phyloP scores from a whole-genome alignment of 371 early-diverging fungal species.

The Saksenaea vasiformis region DNA sequence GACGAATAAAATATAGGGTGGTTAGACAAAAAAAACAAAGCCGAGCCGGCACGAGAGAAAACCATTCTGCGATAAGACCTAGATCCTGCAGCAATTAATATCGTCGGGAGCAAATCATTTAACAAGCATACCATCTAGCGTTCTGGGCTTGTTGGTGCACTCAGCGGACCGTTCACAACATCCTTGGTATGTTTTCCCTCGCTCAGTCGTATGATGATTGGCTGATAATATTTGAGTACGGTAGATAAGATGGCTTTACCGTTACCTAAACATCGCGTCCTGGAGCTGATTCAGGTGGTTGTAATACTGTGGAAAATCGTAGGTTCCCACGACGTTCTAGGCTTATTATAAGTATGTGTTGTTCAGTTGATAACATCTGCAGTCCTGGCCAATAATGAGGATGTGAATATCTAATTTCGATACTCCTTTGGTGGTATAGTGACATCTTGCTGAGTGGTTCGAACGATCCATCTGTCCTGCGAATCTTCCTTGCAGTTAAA shows the following conservation, averaged over 20 bases:
- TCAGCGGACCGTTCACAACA: background rate
- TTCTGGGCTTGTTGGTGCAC: constrained; percentile 1
- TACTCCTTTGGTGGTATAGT: constrained; percentile 6
- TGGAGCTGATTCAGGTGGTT: background rate
- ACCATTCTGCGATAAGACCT: constrained; percentile 3
- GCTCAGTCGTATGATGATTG: background rate
- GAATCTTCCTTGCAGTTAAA: constrained; percentile 4
- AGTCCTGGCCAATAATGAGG: constrained; percentile 4
- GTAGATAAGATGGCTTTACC: background rate
- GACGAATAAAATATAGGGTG: constrained; percentile 5
- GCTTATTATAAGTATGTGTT: background rate
- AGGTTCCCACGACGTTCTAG: too few relatives aligned
- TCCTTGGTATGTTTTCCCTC: background rate
- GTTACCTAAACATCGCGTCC: background rate
- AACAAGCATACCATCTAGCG: constrained; percentile 5
- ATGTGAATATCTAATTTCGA: constrained; percentile 1
- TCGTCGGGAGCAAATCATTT: constrained; percentile 4
- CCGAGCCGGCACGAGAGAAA: constrained; percentile 3
- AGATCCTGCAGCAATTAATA: constrained; percentile 1
- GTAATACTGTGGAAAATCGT: too few relatives aligned
- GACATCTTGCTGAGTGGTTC: constrained; percentile 2
- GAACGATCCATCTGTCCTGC: constrained; percentile 3
- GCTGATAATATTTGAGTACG: background rate
- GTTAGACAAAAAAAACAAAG: constrained; percentile 4
- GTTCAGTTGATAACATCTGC: background rate